A percentile compares a stretch with the other conserved stretches of the same genome.
Evolutionary conservation across 1,284 basidiomycete species (phyloP).

Genomic region (Leucoagaricus sp.): DNA sequence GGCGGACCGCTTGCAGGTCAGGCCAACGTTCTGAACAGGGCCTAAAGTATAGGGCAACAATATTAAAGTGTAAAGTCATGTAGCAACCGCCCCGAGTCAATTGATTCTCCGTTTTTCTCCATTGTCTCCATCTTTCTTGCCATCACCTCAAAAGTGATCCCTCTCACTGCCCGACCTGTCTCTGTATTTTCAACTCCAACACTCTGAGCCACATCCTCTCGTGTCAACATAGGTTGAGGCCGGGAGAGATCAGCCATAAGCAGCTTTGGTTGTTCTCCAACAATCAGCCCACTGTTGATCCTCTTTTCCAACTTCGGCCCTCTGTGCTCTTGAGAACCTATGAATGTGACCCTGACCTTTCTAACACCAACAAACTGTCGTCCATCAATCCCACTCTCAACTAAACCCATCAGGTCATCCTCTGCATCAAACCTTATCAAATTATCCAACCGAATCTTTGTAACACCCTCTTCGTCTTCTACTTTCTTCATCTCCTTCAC

Average conservation of each 20-base stretch:
- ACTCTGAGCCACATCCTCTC: not conserved
- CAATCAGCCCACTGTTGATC: not conserved
- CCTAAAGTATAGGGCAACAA: no score
- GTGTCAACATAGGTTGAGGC: constrained; percentile 22
- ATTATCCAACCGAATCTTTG: constrained; percentile 19
- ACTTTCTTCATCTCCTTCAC: constrained; percentile 8
- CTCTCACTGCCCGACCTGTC: constrained; percentile 11
- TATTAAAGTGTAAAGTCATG: not conserved
- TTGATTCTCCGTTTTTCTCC: not conserved
- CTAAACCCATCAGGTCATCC: not conserved
- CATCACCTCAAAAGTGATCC: constrained; percentile 23
- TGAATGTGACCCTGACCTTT: not conserved
- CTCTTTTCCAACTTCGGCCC: not conserved
- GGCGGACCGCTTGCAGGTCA: no score
- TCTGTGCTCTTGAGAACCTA: not conserved
- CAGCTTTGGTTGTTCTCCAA: not conserved
- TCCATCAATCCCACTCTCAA: not conserved
- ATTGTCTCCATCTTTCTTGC: constrained; percentile 12
- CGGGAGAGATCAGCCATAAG: constrained; percentile 20
- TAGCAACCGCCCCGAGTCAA: not conserved
- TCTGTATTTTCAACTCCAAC: constrained; percentile 3
- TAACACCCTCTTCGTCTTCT: constrained; percentile 6
- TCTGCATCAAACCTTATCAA: constrained; percentile 6
- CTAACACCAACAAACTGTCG: not conserved
- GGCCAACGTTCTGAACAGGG: no score